A percentile compares a stretch with the other conserved stretches of the same genome.
These are phyloP conservation scores for Pseudonitzschia multiseries DNA, from an alignment of 108 stramenopile genomes.

Conservation along the genomic window DNA sequence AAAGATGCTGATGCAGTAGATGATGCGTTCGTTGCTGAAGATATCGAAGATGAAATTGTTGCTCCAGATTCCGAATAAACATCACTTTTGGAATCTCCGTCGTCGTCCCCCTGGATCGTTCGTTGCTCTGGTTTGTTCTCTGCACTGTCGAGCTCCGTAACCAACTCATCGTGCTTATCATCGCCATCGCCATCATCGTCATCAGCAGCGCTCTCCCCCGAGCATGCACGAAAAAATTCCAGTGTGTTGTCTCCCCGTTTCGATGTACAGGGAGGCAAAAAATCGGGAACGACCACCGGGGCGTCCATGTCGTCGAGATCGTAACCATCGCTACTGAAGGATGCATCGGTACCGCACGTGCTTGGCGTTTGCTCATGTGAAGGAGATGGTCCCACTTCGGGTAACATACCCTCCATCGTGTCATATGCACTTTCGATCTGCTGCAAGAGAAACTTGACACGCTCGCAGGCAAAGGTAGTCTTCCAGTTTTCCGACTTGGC, in stretches of 20 bases:
- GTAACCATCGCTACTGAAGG: conserved; percentile 6
- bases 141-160: neutral
- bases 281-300: conserved; percentile 45
- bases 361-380: neutral
- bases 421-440: conserved; percentile 48
- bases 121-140: neutral
- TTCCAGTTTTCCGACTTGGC: conserved; percentile 29
- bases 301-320: conserved; percentile 24
- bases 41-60: neutral
- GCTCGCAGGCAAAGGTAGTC: conserved; percentile 32
- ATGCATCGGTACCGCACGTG: neutral
- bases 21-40: neutral
- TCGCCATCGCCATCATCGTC: neutral
- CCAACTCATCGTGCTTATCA: neutral
- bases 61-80: neutral
- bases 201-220: conserved; percentile 5
- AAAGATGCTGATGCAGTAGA: conserved; percentile 13
- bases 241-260: conserved; percentile 47
- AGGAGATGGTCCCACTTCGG: neutral
- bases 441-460: conserved; percentile 28
- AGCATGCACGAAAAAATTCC: conserved; percentile 52
- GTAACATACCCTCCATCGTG: conserved; percentile 35
- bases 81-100: neutral
- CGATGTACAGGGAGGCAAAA: conserved; percentile 56
- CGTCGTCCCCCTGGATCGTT: neutral